A percentile compares a stretch with the other conserved stretches of the same genome.
Conservation (phyloP, 441 rosid species). For the Biscutella laevigata region DNA sequence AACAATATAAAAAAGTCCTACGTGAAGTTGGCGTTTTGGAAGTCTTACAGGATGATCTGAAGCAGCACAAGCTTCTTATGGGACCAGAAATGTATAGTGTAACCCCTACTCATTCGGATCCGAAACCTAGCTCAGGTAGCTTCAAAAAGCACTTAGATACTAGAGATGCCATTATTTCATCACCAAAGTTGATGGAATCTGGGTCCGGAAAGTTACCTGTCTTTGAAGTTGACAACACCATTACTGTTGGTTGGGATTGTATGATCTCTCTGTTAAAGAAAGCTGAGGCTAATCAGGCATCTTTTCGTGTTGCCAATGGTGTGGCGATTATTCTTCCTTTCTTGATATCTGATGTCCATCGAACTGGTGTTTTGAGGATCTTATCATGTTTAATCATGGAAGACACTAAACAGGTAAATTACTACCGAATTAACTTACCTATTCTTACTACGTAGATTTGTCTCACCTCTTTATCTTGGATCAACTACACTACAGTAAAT, state of each 20-base stretch:
- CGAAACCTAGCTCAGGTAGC: conserved; percentile 67
- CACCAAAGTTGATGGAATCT: conserved; percentile 86
- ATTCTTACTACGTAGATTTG: background rate
- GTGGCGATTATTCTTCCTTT: conserved; percentile 84
- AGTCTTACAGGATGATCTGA: conserved; percentile 90
- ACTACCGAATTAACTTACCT: conserved; percentile 5
- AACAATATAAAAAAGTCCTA: conserved; percentile 94
- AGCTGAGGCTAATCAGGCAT: conserved; percentile 87
- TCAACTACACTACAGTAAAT: background rate
- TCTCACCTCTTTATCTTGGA: conserved; percentile 4
- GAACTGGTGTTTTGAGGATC: conserved; percentile 84
- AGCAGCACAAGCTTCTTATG: conserved; percentile 88
- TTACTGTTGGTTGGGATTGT: conserved; percentile 94
- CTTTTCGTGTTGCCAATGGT: conserved; percentile 89
- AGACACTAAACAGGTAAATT: conserved; percentile 75
- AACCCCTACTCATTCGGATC: conserved; percentile 43
- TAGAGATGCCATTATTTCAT: conserved; percentile 80
- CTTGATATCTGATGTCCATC: conserved; percentile 71
- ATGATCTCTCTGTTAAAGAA: conserved; percentile 88
- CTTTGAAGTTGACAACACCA: conserved; percentile 81
- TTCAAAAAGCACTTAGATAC: conserved; percentile 79
- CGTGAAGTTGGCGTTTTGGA: conserved; percentile 98
- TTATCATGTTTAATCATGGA: conserved; percentile 93
- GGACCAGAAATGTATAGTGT: conserved; percentile 57
- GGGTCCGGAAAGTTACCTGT: conserved; percentile 70